Evolutionary conservation across 179 eudicot species (phyloP).

Genomic region (Silene vulgaris): DNA sequence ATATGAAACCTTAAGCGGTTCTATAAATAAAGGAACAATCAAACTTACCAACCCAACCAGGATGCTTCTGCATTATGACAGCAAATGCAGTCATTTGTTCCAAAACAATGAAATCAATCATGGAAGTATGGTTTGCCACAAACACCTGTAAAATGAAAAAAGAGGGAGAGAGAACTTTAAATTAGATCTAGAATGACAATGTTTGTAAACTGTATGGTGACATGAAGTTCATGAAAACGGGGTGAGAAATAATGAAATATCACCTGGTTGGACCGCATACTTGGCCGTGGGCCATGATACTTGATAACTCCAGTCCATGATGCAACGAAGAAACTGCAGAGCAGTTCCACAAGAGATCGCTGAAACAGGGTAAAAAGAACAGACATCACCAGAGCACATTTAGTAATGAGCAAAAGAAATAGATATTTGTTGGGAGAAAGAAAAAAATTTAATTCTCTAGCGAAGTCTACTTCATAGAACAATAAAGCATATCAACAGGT

Average conservation of each 20-base stretch:
- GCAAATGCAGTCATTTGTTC: conserved; percentile 99
- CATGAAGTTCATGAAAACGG: neutral
- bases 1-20: neutral
- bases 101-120: conserved; percentile 92
- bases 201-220: neutral
- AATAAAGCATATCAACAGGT: neutral
- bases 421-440: neutral
- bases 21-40: neutral
- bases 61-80: conserved; percentile 98
- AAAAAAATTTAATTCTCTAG: neutral
- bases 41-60: conserved; percentile 98
- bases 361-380: conserved; percentile 26
- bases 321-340: conserved; percentile 97
- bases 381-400: neutral
- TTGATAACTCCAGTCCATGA: conserved; percentile 99
- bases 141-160: conserved; percentile 57
- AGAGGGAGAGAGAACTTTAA: neutral
- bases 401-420: neutral
- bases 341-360: conserved; percentile 86
- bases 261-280: conserved; percentile 92
- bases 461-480: neutral
- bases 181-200: neutral
- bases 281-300: conserved; percentile 97
- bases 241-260: neutral
- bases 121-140: conserved; percentile 96